Evolutionary conservation across 2,329 filamentous ascomycete species (phyloP).

Genomic region (Teratosphaeria destructans): DNA sequence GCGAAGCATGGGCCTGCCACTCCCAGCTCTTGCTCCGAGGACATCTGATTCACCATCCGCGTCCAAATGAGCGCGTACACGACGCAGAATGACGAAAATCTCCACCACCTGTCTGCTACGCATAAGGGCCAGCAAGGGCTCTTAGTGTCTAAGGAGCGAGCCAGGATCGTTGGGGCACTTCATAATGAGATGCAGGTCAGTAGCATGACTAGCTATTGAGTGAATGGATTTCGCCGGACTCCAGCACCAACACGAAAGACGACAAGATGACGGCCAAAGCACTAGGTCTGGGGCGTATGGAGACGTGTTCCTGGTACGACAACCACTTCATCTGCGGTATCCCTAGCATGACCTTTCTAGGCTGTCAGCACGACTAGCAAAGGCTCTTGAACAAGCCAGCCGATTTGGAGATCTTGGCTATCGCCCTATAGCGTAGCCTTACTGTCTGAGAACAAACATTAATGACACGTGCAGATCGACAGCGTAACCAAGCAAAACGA

Average conservation of each 20-base stretch:
- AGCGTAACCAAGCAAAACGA: background rate
- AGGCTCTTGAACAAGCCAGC: background rate
- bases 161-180: background rate
- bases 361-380: background rate
- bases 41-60: background rate
- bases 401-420: background rate
- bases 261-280: background rate
- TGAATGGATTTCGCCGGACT: background rate
- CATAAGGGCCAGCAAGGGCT: too few species aligned
- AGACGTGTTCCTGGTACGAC: background rate
- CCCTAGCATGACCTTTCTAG: background rate
- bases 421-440: background rate
- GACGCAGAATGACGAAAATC: background rate
- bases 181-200: background rate
- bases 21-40: background rate
- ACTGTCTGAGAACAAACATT: background rate
- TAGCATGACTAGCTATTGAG: background rate
- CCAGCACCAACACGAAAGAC: background rate
- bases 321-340: background rate
- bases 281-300: background rate
- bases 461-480: background rate
- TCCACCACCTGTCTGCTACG: background rate
- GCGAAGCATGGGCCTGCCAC: background rate
- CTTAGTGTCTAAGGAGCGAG: background rate
- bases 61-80: background rate